A percentile compares a stretch with the other conserved stretches of the same genome.
phyloP scores from a whole-genome alignment of 129 eudicot species.

The Helianthus tuberosus region DNA sequence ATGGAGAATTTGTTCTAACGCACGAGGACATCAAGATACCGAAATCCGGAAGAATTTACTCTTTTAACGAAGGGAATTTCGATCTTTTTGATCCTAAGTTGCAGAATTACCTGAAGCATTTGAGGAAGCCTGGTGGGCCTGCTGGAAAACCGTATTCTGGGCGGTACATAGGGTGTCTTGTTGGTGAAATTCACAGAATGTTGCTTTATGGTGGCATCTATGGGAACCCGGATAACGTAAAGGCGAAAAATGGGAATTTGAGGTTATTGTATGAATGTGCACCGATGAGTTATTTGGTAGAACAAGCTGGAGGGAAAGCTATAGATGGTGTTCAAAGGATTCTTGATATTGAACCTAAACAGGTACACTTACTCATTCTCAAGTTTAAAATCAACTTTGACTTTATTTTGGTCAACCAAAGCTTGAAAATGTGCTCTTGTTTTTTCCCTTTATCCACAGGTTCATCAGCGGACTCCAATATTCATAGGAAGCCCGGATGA shows the following conservation, averaged over 20 bases:
- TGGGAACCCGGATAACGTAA: conserved; percentile 76
- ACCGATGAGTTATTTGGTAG: conserved; percentile 92
- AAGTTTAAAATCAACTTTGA: conserved; percentile 12
- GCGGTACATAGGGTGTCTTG: conserved; percentile 86
- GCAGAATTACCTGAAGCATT: conserved; percentile 67
- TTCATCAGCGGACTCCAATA: conserved; percentile 91
- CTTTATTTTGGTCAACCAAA: conserved; percentile 22
- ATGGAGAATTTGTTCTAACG: conserved; percentile 87
- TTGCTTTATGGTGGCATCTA: conserved; percentile 83
- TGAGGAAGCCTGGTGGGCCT: conserved; percentile 79
- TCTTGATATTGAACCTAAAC: conserved; percentile 74
- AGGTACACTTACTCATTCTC: conserved; percentile 48
- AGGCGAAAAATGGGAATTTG: conserved; percentile 78
- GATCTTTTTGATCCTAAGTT: conserved; percentile 76
- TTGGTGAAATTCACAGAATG: conserved; percentile 92
- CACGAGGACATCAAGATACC: conserved; percentile 87
- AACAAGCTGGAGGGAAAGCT: conserved; percentile 98
- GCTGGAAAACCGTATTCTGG: conserved; percentile 91
- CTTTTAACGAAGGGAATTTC: conserved; percentile 91
- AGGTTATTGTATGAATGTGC: conserved; percentile 97
- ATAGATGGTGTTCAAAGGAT: conserved; percentile 80
- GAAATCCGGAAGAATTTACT: conserved; percentile 70
- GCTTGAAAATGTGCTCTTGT: conserved; percentile 1
- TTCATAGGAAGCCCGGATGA: conserved; percentile 93
- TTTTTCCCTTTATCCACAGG: conserved; percentile 41